Percentiles rank a stretch among this genome's conserved stretches.
Conservation (phyloP, 2,329 filamentous ascomycete species). For the Fusarium sp. region DNA sequence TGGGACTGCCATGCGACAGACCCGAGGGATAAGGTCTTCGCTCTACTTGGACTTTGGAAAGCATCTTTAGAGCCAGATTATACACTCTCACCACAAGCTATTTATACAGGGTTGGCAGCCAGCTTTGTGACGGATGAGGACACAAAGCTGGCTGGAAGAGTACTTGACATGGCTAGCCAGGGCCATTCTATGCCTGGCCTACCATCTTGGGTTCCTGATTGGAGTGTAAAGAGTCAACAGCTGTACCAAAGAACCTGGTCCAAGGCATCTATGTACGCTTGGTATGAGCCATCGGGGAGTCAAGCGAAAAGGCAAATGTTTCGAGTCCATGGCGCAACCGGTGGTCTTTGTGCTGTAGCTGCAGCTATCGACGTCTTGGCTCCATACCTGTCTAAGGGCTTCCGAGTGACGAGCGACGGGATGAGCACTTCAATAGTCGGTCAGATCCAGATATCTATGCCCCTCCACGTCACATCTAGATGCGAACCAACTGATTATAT, state of each 20-base stretch:
- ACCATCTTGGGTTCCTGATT: slow-evolving; percentile 1
- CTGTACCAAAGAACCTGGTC: not conserved
- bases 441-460: rapidly evolving
- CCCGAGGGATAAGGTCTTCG: slow-evolving; percentile 6
- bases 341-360: not conserved
- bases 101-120: not conserved
- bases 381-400: not conserved
- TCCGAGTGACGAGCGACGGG: rapidly evolving
- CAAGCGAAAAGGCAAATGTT: not conserved
- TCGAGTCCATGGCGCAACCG: not conserved
- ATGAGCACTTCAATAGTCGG: not conserved
- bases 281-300: not conserved
- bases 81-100: not conserved
- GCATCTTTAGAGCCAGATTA: rapidly evolving
- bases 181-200: not conserved
- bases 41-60: not conserved
- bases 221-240: not conserved
- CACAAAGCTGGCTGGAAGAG: rapidly evolving
- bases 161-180: not conserved
- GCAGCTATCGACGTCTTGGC: not conserved
- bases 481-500: not conserved
- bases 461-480: rapidly evolving
- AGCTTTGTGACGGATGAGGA: rapidly evolving
- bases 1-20: not conserved
- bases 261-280: not conserved